Conservation (phyloP, 176 grass and related monocot species). For the Secale cereale region DNA sequence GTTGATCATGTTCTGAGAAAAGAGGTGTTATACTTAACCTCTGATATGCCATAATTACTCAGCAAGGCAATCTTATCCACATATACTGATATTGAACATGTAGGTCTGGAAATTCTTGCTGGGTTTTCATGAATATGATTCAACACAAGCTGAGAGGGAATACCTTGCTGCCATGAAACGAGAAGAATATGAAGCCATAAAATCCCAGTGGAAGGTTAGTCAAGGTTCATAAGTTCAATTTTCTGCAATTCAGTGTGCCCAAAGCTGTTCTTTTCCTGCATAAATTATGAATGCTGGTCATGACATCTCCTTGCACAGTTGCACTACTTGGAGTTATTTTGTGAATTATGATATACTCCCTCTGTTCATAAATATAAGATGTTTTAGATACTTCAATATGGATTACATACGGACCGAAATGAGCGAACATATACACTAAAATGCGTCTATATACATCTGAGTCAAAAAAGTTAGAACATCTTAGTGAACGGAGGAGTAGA, state of each 20-base stretch:
- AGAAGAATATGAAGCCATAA: slow-evolving; percentile 86
- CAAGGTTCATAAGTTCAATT: slow-evolving; percentile 5
- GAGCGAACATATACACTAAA: too few species aligned
- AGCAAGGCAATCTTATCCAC: slow-evolving; percentile 17
- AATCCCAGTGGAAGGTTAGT: slow-evolving; percentile 95
- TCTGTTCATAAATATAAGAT: too few species aligned
- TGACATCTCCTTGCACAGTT: neutral
- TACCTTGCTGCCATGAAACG: slow-evolving; percentile 67
- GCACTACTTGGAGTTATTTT: slow-evolving; percentile 1
- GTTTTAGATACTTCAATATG: too few species aligned
- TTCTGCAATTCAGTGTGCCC: neutral
- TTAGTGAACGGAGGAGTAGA: too few species aligned
- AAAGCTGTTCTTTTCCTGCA: neutral
- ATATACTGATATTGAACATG: slow-evolving; percentile 32
- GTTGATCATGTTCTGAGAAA: slow-evolving; percentile 83
- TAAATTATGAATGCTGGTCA: neutral
- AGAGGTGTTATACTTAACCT: slow-evolving; percentile 53
- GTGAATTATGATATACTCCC: neutral
- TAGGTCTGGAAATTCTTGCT: slow-evolving; percentile 98
- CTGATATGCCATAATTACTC: slow-evolving; percentile 13
- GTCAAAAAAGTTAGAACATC: too few species aligned
- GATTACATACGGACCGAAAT: too few species aligned
- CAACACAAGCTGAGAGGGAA: slow-evolving; percentile 93
- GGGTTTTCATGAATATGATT: slow-evolving; percentile 94
- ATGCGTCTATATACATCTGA: too few species aligned